Conservation (phyloP, 441 rosid genomes). For the Macaranga tanarius region DNA sequence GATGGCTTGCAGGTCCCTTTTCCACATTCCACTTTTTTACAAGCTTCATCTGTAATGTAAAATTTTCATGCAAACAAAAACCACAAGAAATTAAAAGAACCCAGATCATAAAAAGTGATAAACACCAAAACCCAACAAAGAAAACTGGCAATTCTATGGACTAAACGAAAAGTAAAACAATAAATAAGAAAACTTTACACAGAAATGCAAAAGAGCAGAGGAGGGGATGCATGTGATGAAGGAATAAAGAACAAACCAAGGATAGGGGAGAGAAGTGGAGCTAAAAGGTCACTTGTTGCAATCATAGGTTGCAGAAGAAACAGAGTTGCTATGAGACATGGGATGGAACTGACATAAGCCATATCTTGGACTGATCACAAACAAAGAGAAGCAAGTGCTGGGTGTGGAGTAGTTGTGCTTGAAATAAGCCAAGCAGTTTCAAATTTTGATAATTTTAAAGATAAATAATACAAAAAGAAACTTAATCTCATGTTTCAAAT, state of each 20-base stretch:
- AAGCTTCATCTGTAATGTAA: constrained; percentile 52
- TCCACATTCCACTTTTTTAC: constrained; percentile 65
- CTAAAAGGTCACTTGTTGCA: constrained; percentile 35
- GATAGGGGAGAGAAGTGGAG: constrained; percentile 55
- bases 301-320: constrained; percentile 38
- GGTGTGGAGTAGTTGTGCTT: not conserved
- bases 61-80: not conserved
- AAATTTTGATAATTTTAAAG: not conserved
- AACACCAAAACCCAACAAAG: constrained; percentile 11
- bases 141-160: not conserved
- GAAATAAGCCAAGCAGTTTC: not conserved
- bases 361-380: constrained; percentile 8
- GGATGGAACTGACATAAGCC: not conserved
- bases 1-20: constrained; percentile 67
- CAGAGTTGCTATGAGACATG: constrained; percentile 17
- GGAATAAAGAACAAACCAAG: constrained; percentile 41
- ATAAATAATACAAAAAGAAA: no score
- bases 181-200: not conserved
- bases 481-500: no score
- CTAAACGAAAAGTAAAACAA: not conserved
- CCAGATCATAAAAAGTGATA: not conserved
- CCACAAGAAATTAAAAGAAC: constrained; percentile 17
- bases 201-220: no score
- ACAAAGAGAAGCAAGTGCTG: not conserved
- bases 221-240: not conserved